phyloP scores from a whole-genome alignment of 2,329 filamentous ascomycete genomes.

The Talaromyces sp. region DNA sequence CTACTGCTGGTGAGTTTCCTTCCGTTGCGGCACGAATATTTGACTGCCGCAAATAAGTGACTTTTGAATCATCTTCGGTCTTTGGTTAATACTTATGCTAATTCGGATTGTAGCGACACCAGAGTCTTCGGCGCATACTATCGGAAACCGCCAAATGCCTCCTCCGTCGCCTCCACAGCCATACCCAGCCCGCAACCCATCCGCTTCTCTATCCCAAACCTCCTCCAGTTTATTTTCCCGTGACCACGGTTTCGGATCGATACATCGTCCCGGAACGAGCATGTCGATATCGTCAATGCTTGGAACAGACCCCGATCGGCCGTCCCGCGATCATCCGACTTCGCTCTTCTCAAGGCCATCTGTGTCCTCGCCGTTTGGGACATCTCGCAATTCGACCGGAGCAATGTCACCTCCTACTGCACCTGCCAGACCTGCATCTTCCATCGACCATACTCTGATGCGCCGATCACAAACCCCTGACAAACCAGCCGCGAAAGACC shows the following conservation, averaged over 20 bases:
- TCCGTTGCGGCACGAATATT: not conserved
- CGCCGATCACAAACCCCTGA: slow-evolving; percentile 73
- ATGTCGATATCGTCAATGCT: slow-evolving; percentile 75
- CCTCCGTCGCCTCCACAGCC: slow-evolving; percentile 51
- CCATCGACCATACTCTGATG: slow-evolving; percentile 60
- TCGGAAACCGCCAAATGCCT: slow-evolving; percentile 47
- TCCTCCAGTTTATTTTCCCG: slow-evolving; percentile 46
- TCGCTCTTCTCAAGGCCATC: slow-evolving; percentile 50
- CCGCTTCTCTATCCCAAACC: slow-evolving; percentile 39
- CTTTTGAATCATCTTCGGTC: not conserved
- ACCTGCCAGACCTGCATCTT: slow-evolving; percentile 40
- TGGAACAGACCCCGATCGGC: slow-evolving; percentile 51
- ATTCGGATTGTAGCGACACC: not conserved
- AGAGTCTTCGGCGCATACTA: slow-evolving; percentile 34
- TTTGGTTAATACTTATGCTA: not conserved
- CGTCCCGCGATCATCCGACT: slow-evolving; percentile 45
- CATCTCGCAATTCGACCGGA: slow-evolving; percentile 31
- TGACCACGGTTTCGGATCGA: slow-evolving; percentile 53
- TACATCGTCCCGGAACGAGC: slow-evolving; percentile 58
- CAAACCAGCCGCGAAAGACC: slow-evolving; percentile 54
- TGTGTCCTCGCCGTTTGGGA: slow-evolving; percentile 30
- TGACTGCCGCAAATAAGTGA: not conserved
- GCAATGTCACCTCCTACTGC: slow-evolving; percentile 45
- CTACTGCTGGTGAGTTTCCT: slow-evolving; percentile 36
- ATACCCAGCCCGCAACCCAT: slow-evolving; percentile 41